These are phyloP conservation scores for Mortierella sp. DNA, from an alignment of 371 early-diverging fungal genomes.

Conservation along the genomic window DNA sequence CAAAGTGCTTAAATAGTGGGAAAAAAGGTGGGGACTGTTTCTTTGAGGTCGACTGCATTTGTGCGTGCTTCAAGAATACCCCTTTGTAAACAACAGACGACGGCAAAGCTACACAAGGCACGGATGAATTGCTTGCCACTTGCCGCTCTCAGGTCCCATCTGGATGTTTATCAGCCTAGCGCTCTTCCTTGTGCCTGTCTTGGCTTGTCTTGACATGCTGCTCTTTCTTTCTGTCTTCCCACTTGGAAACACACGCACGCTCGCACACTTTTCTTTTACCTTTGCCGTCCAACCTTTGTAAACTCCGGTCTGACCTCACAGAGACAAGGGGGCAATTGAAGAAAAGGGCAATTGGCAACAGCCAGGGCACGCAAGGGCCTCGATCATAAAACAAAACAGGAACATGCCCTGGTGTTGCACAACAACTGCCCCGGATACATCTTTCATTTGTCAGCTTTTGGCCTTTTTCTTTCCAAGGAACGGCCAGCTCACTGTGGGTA, in stretches of 20 bases:
- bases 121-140: neutral
- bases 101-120: neutral
- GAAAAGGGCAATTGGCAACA: slow-evolving; percentile 5
- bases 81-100: neutral
- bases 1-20: neutral
- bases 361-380: neutral
- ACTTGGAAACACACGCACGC: neutral
- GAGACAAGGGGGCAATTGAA: neutral
- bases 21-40: neutral
- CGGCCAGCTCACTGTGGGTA: no score
- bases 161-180: neutral
- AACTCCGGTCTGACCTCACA: neutral
- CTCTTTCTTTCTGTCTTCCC: neutral
- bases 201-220: neutral
- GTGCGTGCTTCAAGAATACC: neutral
- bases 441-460: neutral
- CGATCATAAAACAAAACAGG: neutral
- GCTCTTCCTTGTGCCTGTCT: neutral
- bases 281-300: neutral
- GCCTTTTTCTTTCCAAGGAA: neutral
- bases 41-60: neutral
- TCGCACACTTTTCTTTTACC: neutral
- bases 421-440: neutral
- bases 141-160: neutral
- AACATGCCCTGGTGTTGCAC: neutral